A percentile compares a stretch with the other conserved stretches of the same genome.
These are phyloP conservation scores for Thalassiosira mediterranea DNA, from an alignment of 352 stramenopile species.

Conservation along the genomic window DNA sequence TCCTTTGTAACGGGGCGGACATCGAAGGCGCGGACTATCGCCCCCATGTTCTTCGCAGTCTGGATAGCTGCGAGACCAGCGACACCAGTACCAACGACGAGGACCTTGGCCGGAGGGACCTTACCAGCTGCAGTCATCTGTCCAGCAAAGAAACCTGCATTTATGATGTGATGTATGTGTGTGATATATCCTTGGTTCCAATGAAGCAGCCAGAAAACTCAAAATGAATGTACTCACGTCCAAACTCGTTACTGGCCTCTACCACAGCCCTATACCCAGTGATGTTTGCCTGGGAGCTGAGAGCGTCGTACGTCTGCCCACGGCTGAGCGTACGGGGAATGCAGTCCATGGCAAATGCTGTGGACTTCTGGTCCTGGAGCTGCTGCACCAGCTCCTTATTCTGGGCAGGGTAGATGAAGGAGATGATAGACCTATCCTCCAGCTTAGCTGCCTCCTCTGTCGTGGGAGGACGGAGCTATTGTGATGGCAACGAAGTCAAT, in stretches of 20 bases:
- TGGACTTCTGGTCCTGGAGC: constrained; percentile 85
- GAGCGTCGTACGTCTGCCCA: constrained; percentile 88
- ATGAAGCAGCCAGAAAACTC: too few species aligned
- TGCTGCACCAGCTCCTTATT: constrained; percentile 87
- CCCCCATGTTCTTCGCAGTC: constrained; percentile 90
- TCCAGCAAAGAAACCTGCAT: constrained; percentile 84
- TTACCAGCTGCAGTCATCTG: constrained; percentile 84
- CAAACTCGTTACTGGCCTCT: constrained; percentile 89
- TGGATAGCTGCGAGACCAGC: constrained; percentile 90
- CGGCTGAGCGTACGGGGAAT: constrained; percentile 86
- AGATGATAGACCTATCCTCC: constrained; percentile 86
- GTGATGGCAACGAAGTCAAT: background rate
- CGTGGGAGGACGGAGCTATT: constrained; percentile 78
- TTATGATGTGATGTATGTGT: too few species aligned
- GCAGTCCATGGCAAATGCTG: constrained; percentile 87
- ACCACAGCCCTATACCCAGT: constrained; percentile 91
- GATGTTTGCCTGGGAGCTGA: constrained; percentile 84
- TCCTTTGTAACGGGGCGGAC: constrained; percentile 90
- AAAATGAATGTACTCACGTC: constrained; percentile 57
- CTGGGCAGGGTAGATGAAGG: constrained; percentile 87
- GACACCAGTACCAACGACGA: constrained; percentile 91
- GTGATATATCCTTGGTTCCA: too few species aligned
- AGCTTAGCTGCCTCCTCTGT: constrained; percentile 77
- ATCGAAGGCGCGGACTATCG: constrained; percentile 92
- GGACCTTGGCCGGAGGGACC: constrained; percentile 88